Base-by-base conservation (phyloP, 192 early-diverging fungal species). In the Linnemannia hyalina region DNA sequence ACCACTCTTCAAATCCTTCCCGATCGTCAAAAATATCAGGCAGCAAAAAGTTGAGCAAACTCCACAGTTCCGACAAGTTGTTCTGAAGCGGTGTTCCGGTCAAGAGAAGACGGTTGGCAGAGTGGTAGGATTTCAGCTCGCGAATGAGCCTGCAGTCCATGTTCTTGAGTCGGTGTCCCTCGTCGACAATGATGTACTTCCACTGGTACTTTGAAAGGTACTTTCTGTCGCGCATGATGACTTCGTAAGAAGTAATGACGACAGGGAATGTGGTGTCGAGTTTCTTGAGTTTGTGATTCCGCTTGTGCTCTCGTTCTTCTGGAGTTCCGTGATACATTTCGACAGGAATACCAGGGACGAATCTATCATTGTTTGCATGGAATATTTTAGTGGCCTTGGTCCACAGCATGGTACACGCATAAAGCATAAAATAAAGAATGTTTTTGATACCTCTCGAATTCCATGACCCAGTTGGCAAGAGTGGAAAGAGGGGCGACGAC, bases 101-200 rank as follows among this genome's bases (percentile, higher is more conserved):
- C 55, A 99, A 89, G 9, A 99, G 88, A 55, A 98, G 88, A 11
- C 97, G 90, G 84, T 98, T 98, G n/a, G 95, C 94, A 71, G 93
- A 93, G 55, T 94, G 91, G 89, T 96, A 97, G 1, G 88, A 87
- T 77, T 98, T 98, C 41, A 99, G 90, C 68, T 98, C 97, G 10
- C 92, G 90, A 54, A 98, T 93, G 63, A 98, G 89, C 80, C 94
- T 95, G 89, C 97, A 98, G 78, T 98, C 95, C 88, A 97, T 89
- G 90, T 99, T 99, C 83, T 99, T 99, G 90, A 99, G 92, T 57
- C 97, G 94, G 87, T 99, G 98, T 10, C 96, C 98, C 90, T 99
- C 98, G 77, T 99, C 98, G 41, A 99, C 93, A 42, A 99, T 93
- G 44, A 99, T 93, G 73, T 95, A 98, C 80, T 97, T 94, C 96